Base-by-base conservation (phyloP, 1,284 basidiomycete species). In the Sphagnurus paluster region DNA sequence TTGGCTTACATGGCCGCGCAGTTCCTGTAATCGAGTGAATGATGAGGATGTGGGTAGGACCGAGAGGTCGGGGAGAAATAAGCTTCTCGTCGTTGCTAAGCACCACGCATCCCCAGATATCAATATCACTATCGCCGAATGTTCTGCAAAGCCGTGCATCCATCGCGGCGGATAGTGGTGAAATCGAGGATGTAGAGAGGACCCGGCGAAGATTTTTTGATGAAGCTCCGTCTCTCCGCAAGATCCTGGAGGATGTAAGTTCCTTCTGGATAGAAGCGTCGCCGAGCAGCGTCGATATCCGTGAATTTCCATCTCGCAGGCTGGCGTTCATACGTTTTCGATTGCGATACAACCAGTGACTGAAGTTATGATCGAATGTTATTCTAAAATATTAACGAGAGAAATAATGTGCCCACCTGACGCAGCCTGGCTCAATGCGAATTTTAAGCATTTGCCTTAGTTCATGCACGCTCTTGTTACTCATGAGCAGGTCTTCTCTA, bases 31-130 rank as follows among this genome's bases (percentile, higher is more conserved):
- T 44, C 5, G 56, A 48, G 33, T 65, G 59, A 16, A 63, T 52
- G 7, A 70, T 53, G 24, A 71, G 61, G 17, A 70, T 60, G 44
- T 72, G 70, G 1, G 70, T 72, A 2, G 68, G 64, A 1, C 61
- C 67, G 5, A 71, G 56, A 2, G 63, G 64, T 5, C 66, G 63
- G 1, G 69, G 70, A 1, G 68, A 71, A 21, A 70, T 56, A 5
- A 68, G 55, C 28, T 56, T 54, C 7, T 65, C 57, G 8, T 17
- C 21, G 2, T 59, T 60, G 43, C 59, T 64, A 21, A 65, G 45
- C 7, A 44, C 39, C 9, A 54, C 47, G 5, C 44, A 46, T 9
- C 52, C 57, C 57, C 60, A 62, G n/a, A 56, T 45, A 17, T 59
- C 56, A 21, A 58, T 28, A 24, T 40, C 44, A n/a, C 40, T 44